These are phyloP conservation scores for Hydrangea macrophylla DNA, from an alignment of 148 eudicot species.

Conservation along the genomic window DNA sequence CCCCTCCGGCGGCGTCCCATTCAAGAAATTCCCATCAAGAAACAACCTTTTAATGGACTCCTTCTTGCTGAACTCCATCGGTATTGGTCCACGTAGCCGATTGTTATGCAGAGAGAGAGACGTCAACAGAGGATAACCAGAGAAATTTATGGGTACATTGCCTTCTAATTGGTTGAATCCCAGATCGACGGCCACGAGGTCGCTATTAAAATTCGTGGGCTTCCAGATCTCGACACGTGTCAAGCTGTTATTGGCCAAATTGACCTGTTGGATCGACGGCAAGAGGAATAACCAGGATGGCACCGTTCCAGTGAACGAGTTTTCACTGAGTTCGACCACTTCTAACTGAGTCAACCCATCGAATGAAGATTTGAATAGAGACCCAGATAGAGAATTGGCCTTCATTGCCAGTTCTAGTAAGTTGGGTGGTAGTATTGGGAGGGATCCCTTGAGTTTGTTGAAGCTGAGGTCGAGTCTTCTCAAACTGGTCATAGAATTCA, in stretches of 20 bases:
- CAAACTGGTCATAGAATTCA: slow-evolving; percentile 33
- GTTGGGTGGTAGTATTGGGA: slow-evolving; percentile 63
- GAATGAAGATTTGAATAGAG: slow-evolving; percentile 34
- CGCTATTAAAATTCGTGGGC: slow-evolving; percentile 19
- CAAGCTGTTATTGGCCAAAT: slow-evolving; percentile 63
- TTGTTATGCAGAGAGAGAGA: slow-evolving; percentile 64
- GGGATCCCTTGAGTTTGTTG: slow-evolving; percentile 53
- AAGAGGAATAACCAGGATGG: slow-evolving; percentile 54
- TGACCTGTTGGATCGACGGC: slow-evolving; percentile 57
- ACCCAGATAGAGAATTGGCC: slow-evolving; percentile 57
- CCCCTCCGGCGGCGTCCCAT: slow-evolving; percentile 59
- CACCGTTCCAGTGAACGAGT: slow-evolving; percentile 47
- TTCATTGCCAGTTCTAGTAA: slow-evolving; percentile 46
- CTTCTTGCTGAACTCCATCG: slow-evolving; percentile 42
- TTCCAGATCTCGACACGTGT: slow-evolving; percentile 54
- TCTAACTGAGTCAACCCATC: slow-evolving; percentile 45
- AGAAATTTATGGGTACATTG: slow-evolving; percentile 40
- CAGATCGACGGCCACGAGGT: slow-evolving; percentile 65
- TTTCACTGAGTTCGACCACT: slow-evolving; percentile 63
- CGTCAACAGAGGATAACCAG: slow-evolving; percentile 43
- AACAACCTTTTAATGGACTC: slow-evolving; percentile 41
- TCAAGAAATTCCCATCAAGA: slow-evolving; percentile 73
- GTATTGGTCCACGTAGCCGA: slow-evolving; percentile 62
- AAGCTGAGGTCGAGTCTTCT: slow-evolving; percentile 63
- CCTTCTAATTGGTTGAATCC: slow-evolving; percentile 65